Evolutionary conservation across 1,284 basidiomycete species (phyloP).

Genomic region (Coniferiporia sulphurascens): DNA sequence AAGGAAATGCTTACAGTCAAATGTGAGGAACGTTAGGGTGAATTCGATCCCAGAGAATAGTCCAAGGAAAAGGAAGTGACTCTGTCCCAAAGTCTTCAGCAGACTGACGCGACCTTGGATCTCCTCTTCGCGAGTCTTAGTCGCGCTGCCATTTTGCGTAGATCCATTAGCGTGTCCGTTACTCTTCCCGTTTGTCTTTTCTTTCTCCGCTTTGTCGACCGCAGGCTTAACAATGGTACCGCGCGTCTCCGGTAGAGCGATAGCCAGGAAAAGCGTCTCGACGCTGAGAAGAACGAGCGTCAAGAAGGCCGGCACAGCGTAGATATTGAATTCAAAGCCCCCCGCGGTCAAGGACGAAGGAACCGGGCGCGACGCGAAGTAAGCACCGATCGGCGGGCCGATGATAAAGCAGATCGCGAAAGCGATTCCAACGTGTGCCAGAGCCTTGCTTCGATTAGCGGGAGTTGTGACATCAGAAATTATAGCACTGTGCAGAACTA

Average conservation of each 20-base stretch:
- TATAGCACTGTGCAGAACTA: slow-evolving; percentile 57
- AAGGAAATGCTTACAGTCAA: slow-evolving; percentile 57
- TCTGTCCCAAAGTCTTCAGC: slow-evolving; percentile 50
- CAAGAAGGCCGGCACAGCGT: slow-evolving; percentile 77
- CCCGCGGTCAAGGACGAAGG: slow-evolving; percentile 51
- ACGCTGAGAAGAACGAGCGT: slow-evolving; percentile 65
- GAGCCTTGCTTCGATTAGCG: slow-evolving; percentile 70
- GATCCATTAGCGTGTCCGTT: slow-evolving; percentile 21
- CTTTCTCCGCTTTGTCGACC: slow-evolving; percentile 22
- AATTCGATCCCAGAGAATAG: slow-evolving; percentile 92
- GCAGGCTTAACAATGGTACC: slow-evolving; percentile 34
- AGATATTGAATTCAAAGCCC: slow-evolving; percentile 74
- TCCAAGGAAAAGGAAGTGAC: slow-evolving; percentile 81
- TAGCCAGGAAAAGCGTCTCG: slow-evolving; percentile 68
- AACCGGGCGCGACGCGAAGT: slow-evolving; percentile 70
- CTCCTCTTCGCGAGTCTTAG: slow-evolving; percentile 28
- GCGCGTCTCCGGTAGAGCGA: slow-evolving; percentile 77
- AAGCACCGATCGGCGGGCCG: slow-evolving; percentile 78
- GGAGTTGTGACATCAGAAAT: slow-evolving; percentile 83
- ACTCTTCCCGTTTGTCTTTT: slow-evolving; percentile 21
- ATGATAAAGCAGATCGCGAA: slow-evolving; percentile 91
- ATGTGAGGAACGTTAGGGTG: slow-evolving; percentile 87
- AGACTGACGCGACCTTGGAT: slow-evolving; percentile 46
- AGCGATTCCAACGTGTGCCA: slow-evolving; percentile 90
- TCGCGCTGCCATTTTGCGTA: slow-evolving; percentile 15